Conservation (phyloP, 2,329 filamentous ascomycete genomes). For the Hyphodiscus sp. region DNA sequence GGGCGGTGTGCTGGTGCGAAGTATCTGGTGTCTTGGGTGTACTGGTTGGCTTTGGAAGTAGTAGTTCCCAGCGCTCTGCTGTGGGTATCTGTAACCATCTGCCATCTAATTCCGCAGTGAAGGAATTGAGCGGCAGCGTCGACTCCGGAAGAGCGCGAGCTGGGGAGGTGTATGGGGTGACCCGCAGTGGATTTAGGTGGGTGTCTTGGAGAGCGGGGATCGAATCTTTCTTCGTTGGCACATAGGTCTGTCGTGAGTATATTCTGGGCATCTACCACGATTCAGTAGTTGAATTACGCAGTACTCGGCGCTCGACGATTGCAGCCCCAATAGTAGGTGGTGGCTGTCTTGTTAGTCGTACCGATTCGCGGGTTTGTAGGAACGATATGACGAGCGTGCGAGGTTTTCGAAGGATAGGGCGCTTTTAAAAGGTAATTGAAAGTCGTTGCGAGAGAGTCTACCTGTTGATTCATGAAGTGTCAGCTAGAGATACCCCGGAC, state of each 20-base stretch:
- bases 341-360: not conserved
- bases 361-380: not conserved
- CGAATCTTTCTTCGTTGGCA: conserved; percentile 30
- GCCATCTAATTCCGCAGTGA: conserved; percentile 50
- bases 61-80: conserved; percentile 23
- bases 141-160: conserved; percentile 22
- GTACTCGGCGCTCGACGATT: not conserved
- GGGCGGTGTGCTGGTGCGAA: conserved; percentile 37
- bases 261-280: conserved; percentile 24
- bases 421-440: not conserved
- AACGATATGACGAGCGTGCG: not conserved
- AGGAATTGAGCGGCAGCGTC: conserved; percentile 18
- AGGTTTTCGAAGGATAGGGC: not conserved
- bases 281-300: conserved; percentile 6
- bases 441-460: not conserved
- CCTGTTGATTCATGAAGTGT: not conserved
- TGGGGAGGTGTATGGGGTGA: conserved; percentile 6
- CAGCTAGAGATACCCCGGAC: not conserved
- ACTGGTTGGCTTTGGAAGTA: conserved; percentile 20
- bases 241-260: conserved; percentile 26
- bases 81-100: conserved; percentile 59
- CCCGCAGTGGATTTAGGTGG: conserved; percentile 18
- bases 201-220: conserved; percentile 24
- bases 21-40: conserved; percentile 39
- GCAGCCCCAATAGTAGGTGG: not conserved